These are phyloP conservation scores for Cymodocea nodosa DNA, from an alignment of 116 monocot genomes.

Conservation along the genomic window DNA sequence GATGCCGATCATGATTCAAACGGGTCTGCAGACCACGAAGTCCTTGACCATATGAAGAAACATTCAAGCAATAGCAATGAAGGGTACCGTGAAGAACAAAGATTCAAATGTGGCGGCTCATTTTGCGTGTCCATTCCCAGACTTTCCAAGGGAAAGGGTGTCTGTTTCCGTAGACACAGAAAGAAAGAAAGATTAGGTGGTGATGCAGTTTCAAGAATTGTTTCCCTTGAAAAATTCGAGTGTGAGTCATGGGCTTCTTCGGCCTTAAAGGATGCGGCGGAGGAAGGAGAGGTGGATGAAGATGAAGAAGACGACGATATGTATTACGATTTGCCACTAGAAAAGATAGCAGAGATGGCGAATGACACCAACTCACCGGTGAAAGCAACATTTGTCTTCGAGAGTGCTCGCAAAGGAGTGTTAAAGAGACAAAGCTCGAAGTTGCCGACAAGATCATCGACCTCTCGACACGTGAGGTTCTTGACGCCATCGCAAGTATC, in stretches of 20 bases:
- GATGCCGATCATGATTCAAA: neutral
- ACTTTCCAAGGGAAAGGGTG: slow-evolving; percentile 26
- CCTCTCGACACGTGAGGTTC: neutral
- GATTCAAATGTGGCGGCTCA: slow-evolving; percentile 33
- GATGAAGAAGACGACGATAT: neutral
- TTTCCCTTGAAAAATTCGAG: slow-evolving; percentile 43
- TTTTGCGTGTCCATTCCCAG: slow-evolving; percentile 32
- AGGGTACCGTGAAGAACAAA: neutral
- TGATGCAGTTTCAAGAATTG: slow-evolving; percentile 11
- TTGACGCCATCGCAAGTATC: slow-evolving; percentile 1
- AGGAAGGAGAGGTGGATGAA: neutral
- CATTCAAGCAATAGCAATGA: neutral
- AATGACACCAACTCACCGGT: slow-evolving; percentile 32
- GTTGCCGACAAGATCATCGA: neutral
- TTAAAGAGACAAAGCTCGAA: slow-evolving; percentile 25
- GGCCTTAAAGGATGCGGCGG: slow-evolving; percentile 2
- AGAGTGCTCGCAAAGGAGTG: slow-evolving; percentile 20
- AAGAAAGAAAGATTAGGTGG: neutral
- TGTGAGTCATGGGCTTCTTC: slow-evolving; percentile 31
- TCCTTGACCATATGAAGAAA: neutral
- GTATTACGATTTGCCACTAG: slow-evolving; percentile 46
- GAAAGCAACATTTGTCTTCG: slow-evolving; percentile 29
- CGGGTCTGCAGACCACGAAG: no score
- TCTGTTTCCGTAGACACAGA: neutral
- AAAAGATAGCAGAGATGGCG: slow-evolving; percentile 19